Percentiles rank a stretch among this genome's conserved stretches.
phyloP scores from a whole-genome alignment of 2,329 filamentous ascomycete species.

The Apiospora rasikravindrae region DNA sequence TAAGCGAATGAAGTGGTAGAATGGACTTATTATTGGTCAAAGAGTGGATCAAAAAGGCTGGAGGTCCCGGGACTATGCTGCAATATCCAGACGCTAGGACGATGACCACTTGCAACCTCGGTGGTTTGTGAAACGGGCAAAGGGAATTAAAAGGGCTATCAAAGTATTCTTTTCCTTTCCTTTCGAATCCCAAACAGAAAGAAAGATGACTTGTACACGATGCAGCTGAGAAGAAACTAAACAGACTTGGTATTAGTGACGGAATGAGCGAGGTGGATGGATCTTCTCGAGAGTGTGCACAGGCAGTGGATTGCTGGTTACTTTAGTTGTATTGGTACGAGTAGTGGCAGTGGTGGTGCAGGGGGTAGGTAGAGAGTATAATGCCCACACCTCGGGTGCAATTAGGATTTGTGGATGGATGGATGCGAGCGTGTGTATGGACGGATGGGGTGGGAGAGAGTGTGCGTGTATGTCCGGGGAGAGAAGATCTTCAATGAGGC shows the following conservation, averaged over 20 bases:
- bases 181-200: not conserved
- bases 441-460: not conserved
- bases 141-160: constrained; percentile 10
- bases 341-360: constrained; percentile 14
- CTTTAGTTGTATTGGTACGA: constrained; percentile 10
- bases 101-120: constrained; percentile 16
- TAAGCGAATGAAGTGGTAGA: constrained; percentile 20
- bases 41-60: constrained; percentile 15
- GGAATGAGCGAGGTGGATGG: constrained; percentile 20
- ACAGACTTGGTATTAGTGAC: constrained; percentile 20
- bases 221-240: constrained; percentile 19
- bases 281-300: constrained; percentile 15
- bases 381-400: constrained; percentile 18
- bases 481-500: constrained; percentile 13
- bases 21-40: constrained; percentile 17
- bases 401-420: constrained; percentile 17
- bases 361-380: constrained; percentile 13
- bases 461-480: not conserved
- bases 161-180: constrained; percentile 1
- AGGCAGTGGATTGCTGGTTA: constrained; percentile 17
- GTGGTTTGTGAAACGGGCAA: constrained; percentile 16
- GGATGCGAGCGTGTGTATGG: not conserved
- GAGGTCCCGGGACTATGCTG: constrained; percentile 19
- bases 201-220: constrained; percentile 15
- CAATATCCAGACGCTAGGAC: constrained; percentile 19